Evolutionary conservation across 441 rosid species (phyloP).

Genomic region (Aquilaria agallochum): DNA sequence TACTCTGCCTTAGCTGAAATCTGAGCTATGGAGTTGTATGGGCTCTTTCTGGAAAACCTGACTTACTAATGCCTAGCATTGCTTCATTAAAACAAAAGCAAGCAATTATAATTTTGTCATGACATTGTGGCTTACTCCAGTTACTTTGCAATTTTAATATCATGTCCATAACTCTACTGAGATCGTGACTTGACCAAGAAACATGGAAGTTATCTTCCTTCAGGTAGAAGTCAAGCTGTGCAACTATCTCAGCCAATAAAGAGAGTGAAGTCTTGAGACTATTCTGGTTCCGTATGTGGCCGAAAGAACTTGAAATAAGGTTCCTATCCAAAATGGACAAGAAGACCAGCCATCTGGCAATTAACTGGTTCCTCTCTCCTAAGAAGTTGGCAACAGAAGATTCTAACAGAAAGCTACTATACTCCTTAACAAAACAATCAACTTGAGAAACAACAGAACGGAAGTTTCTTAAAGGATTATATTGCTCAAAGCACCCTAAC

Average conservation of each 20-base stretch:
- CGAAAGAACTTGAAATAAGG: slow-evolving; percentile 30
- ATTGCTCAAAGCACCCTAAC: slow-evolving; percentile 99
- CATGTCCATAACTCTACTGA: slow-evolving; percentile 42
- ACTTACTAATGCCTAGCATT: no score
- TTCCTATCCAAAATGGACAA: slow-evolving; percentile 40
- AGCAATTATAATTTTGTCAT: no score
- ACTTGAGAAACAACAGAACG: slow-evolving; percentile 58
- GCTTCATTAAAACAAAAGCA: no score
- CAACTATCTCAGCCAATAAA: slow-evolving; percentile 48
- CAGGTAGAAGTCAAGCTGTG: slow-evolving; percentile 44
- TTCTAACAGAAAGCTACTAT: slow-evolving; percentile 54
- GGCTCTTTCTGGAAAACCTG: no score
- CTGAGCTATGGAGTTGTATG: no score
- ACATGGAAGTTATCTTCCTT: slow-evolving; percentile 31
- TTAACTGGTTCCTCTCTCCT: slow-evolving; percentile 39
- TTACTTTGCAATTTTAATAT: slow-evolving; percentile 61
- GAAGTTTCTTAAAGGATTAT: slow-evolving; percentile 71
- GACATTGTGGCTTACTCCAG: slow-evolving; percentile 30
- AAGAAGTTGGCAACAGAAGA: slow-evolving; percentile 38
- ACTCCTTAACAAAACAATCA: slow-evolving; percentile 63
- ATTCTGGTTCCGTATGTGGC: slow-evolving; percentile 25
- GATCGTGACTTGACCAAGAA: slow-evolving; percentile 56
- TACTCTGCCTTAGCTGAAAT: no score
- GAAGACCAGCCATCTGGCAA: slow-evolving; percentile 69
- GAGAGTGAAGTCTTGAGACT: slow-evolving; percentile 38